Evolutionary conservation across 2,329 filamentous ascomycete genomes (phyloP), one percentile per base, ranked within the genome.

Genomic region (Thermothelomyces thermophilus): DNA sequence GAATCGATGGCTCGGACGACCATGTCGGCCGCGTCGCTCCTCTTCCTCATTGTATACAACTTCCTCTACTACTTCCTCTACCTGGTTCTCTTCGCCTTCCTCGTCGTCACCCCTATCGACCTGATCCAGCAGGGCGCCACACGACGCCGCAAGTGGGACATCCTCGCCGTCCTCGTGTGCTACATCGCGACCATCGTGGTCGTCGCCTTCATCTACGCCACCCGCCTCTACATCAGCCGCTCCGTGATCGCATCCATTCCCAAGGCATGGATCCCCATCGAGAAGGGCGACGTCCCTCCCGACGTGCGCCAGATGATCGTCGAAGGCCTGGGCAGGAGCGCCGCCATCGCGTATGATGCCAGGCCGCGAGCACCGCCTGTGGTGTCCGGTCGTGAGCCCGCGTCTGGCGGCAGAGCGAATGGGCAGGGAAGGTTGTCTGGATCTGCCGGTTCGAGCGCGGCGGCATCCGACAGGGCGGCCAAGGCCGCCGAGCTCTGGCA

Each of bases 191-290:
- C 88, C 13, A 73, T 85, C 40, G 54, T 87, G 40, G 70, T 90
- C 46, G 79, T 88, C 37, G 68, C 80, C 39, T 81, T 95, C 60
- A 80, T 96, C 61, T 96, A 95, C 66, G 78, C 83, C 48, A 80
- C 83, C 46, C 78, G 93, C n/a, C 78, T 96, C 17, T 96, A 91
- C 68, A 87, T 91, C 46, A 94, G 88, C 62, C 82, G 87, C 55
- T 86, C 78, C 40, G 82, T 87, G 8, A 76, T 97, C 8, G 80
- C 83, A 16, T 83, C 81, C 3, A 95, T 98, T 52, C 93, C 93
- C 1, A 93, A 91, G 66, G 73, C 80, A 47, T 94, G 87, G 78
- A 79, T 95, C 14, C 90, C 90, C 0, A 76, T 95, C 55, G 88
- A 93, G 59, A 87, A 88, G 64, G 86, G 85, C 56, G 90, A 96